Percentiles rank a stretch among this genome's conserved stretches.
Conservation (phyloP, 2,329 filamentous ascomycete species). For the Nigrospora oryzae region DNA sequence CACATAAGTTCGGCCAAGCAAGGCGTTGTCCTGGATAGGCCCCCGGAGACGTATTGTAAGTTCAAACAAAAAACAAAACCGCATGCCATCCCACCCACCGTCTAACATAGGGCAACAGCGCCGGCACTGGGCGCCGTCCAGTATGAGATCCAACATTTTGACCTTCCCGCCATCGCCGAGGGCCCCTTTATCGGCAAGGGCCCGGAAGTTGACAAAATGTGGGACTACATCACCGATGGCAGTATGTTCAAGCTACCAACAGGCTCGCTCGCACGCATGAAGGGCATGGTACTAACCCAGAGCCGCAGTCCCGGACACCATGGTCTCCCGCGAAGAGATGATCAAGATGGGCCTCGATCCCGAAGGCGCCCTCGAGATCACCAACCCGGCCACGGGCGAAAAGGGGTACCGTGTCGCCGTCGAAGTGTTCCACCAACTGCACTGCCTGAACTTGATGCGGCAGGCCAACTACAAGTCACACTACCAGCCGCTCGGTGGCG, state of each 20-base stretch:
- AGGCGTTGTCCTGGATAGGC: background rate
- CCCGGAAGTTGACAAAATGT: slow-evolving; percentile 46
- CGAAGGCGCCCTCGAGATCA: slow-evolving; percentile 42
- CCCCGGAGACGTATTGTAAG: slow-evolving; percentile 25
- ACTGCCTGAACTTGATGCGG: slow-evolving; percentile 39
- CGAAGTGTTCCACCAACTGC: slow-evolving; percentile 49
- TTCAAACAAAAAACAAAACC: background rate
- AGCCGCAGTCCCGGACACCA: slow-evolving; percentile 48
- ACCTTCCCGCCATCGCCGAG: slow-evolving; percentile 34
- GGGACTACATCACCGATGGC: slow-evolving; percentile 29
- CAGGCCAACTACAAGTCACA: slow-evolving; percentile 40
- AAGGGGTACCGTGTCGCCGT: slow-evolving; percentile 51
- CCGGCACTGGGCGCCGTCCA: slow-evolving; percentile 36
- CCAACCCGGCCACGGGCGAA: slow-evolving; percentile 45
- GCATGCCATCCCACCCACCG: background rate
- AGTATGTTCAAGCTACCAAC: slow-evolving; percentile 10
- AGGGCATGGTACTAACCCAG: background rate
- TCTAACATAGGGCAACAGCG: slow-evolving; percentile 23
- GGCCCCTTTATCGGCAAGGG: slow-evolving; percentile 47
- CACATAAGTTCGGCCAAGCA: slow-evolving; percentile 24
- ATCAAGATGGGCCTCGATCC: slow-evolving; percentile 42
- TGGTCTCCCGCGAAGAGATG: slow-evolving; percentile 47
- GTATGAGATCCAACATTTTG: slow-evolving; percentile 41
- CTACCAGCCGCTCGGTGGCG: slow-evolving; percentile 37
- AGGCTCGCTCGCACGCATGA: background rate